Evolutionary conservation across 2,329 filamentous ascomycete species (phyloP).

Genomic region (Colletotrichum godetiae): DNA sequence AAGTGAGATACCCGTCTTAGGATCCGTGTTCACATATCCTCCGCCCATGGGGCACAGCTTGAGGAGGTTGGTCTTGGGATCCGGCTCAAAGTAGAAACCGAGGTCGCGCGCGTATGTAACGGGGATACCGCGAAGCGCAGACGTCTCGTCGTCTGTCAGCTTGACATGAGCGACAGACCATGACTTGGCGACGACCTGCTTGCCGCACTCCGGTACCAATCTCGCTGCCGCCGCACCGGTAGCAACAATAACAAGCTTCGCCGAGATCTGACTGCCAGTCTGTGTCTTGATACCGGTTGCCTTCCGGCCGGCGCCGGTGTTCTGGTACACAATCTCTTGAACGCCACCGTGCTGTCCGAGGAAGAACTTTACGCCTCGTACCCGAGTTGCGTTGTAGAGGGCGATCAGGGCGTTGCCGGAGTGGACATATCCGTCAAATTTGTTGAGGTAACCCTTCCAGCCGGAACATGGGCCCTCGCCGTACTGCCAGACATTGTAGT

Average conservation of each 20-base stretch:
- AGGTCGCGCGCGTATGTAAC: conserved; percentile 71
- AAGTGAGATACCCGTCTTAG: conserved; percentile 47
- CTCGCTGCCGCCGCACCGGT: conserved; percentile 60
- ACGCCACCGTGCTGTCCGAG: conserved; percentile 42
- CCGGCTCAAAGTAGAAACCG: conserved; percentile 75
- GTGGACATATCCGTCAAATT: conserved; percentile 67
- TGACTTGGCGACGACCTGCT: conserved; percentile 63
- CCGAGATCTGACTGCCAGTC: conserved; percentile 34
- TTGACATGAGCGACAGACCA: conserved; percentile 71
- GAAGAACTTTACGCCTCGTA: conserved; percentile 52
- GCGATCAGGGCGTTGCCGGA: conserved; percentile 62
- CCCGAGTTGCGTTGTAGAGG: conserved; percentile 54
- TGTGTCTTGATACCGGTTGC: conserved; percentile 18
- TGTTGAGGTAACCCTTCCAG: conserved; percentile 71
- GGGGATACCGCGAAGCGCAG: conserved; percentile 66
- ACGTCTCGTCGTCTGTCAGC: conserved; percentile 64
- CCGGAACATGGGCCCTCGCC: conserved; percentile 56
- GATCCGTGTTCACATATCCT: conserved; percentile 61
- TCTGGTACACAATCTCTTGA: conserved; percentile 42
- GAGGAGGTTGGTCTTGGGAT: conserved; percentile 65
- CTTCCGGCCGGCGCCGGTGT: neutral
- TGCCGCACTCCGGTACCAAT: conserved; percentile 60
- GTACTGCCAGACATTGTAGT: conserved; percentile 58
- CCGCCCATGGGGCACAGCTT: conserved; percentile 71
- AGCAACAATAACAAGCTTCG: conserved; percentile 58